Conservation (phyloP, 2,329 filamentous ascomycete genomes). For the Periconia sp. region DNA sequence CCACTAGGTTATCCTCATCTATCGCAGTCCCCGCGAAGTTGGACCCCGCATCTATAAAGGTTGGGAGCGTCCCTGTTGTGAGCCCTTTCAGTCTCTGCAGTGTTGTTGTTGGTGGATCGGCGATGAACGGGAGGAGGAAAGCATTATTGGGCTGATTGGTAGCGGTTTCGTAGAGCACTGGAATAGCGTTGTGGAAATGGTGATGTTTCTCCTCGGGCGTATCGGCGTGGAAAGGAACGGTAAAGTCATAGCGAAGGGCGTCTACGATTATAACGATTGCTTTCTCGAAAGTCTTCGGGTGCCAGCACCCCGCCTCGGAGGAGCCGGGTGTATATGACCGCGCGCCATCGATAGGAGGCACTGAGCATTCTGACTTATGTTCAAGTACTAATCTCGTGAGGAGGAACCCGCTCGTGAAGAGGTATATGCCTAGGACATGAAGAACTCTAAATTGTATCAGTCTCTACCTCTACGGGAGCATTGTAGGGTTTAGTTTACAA, state of each 20-base stretch:
- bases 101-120: constrained; percentile 93
- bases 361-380: constrained; percentile 76
- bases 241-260: constrained; percentile 95
- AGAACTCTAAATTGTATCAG: constrained; percentile 59
- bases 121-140: constrained; percentile 92
- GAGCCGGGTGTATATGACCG: constrained; percentile 46
- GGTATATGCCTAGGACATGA: constrained; percentile 81
- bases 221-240: constrained; percentile 73
- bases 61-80: constrained; percentile 93
- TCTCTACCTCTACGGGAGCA: background rate
- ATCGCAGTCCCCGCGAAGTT: constrained; percentile 96
- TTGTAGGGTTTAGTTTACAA: constrained; percentile 50
- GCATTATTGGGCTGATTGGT: constrained; percentile 77
- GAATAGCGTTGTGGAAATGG: constrained; percentile 86
- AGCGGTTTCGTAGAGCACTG: constrained; percentile 84
- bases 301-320: constrained; percentile 81
- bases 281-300: constrained; percentile 90
- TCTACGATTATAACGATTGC: constrained; percentile 91
- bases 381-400: constrained; percentile 83
- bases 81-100: constrained; percentile 90
- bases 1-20: constrained; percentile 83
- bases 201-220: constrained; percentile 57
- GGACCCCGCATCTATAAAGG: constrained; percentile 90
- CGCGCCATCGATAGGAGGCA: constrained; percentile 68
- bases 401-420: constrained; percentile 95